These are phyloP conservation scores for Podosphaera fusca DNA, from an alignment of 2,329 filamentous ascomycete species.

Conservation along the genomic window DNA sequence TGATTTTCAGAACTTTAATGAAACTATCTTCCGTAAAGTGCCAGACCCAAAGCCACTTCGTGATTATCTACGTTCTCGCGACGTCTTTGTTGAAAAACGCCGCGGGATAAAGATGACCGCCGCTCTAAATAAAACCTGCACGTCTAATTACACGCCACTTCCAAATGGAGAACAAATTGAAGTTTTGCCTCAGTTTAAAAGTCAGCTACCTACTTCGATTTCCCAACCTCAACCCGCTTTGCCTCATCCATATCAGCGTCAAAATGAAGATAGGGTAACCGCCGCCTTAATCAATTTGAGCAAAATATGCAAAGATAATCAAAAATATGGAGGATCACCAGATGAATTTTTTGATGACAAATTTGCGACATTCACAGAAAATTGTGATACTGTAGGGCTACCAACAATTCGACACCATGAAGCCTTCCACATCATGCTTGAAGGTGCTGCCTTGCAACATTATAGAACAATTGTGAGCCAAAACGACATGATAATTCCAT, in stretches of 20 bases:
- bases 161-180: too few species aligned
- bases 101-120: background rate
- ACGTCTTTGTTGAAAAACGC: background rate
- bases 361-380: too few species aligned
- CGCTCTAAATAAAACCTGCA: background rate
- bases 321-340: background rate
- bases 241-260: background rate
- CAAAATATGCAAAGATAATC: background rate
- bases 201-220: constrained; percentile 11
- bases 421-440: too few species aligned
- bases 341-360: background rate
- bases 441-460: too few species aligned
- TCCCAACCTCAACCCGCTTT: background rate
- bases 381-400: too few species aligned
- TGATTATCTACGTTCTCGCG: background rate
- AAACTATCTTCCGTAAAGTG: background rate
- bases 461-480: too few species aligned
- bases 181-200: background rate
- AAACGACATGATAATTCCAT: too few species aligned
- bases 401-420: too few species aligned
- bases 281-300: background rate
- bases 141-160: background rate
- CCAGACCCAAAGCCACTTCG: background rate
- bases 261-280: background rate
- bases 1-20: too few species aligned